Base-by-base conservation (phyloP, 768 basidiomycete genomes). In the Lanmaoa pseudosensibilis region DNA sequence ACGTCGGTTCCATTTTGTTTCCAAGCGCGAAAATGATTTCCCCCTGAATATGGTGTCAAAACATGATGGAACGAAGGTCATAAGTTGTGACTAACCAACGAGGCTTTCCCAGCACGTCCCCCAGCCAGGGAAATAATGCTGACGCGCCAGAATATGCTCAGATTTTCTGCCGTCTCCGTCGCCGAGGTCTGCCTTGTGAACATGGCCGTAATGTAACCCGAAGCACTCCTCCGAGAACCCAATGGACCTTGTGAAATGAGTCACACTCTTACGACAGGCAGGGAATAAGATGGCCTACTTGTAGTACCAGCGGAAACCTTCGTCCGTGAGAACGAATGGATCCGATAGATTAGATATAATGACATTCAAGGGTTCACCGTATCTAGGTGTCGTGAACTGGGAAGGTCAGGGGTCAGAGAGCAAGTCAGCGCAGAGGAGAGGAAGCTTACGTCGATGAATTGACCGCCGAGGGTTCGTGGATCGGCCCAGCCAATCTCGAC, bases 101-200 rank as follows among this genome's bases (percentile, higher is more conserved):
- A 94, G 70, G 63, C 84, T 90, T 77, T 94, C 92, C 88, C 92
- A 92, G 70, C 92, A 94, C 0, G 90, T 90, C 27, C 92, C 92
- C 80, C 84, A 86, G 36, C 86, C 73, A 5, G 91, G 90, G 62
- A 82, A 81, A 71, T 91, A 92, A 58, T 86, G 77, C 62, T 94
- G 92, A 23, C 92, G 83, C 23, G 85, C 86, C 46, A 94, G 80
- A 66, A 85, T 81, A 58, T 84, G 80, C 66, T 94, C 87, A 0
- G 74, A 68, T 67, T 86, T 86, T 64, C 79, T 80, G 3, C 85
- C 85, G 51, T 87, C 83, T 1, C 92, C 92, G 63, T 94, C 92
- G 27, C 92, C 92, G 9, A 94, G 81, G 69, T 94, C 78, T 15
- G 92, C 93, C 46, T 84, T 77, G 67, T 94, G 92, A 34, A 86